Conservation (phyloP, 176 grass and related monocot species). For the Eragrostis nindensis region DNA sequence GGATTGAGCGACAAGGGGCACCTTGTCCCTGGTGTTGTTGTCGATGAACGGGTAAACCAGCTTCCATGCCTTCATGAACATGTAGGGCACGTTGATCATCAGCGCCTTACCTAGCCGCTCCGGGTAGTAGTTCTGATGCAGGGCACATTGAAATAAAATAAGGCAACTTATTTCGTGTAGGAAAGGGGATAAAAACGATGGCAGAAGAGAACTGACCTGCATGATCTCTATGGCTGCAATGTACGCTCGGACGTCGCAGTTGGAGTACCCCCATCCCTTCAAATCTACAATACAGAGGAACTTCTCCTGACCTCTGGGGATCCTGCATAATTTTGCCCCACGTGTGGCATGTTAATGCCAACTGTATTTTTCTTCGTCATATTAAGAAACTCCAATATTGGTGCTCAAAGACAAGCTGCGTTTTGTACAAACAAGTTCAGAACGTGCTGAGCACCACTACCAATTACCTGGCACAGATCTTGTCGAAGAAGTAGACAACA, state of each 20-base stretch:
- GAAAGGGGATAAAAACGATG: neutral
- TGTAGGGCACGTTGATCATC: constrained; percentile 66
- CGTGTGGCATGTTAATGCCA: neutral
- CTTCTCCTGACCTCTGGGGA: constrained; percentile 68
- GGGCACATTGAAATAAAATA: too few species aligned
- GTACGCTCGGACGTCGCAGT: constrained; percentile 61
- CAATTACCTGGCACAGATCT: constrained; percentile 66
- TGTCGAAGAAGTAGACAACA: constrained; percentile 66
- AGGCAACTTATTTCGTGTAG: neutral
- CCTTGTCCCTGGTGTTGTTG: constrained; percentile 70
- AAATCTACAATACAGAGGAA: constrained; percentile 74
- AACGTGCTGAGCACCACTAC: neutral
- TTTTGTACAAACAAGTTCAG: neutral
- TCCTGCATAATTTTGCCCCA: constrained; percentile 38
- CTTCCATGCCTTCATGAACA: constrained; percentile 93
- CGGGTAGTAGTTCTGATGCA: constrained; percentile 71
- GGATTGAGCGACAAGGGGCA: neutral
- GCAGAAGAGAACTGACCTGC: constrained; percentile 48
- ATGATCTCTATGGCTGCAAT: constrained; percentile 68
- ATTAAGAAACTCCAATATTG: neutral
- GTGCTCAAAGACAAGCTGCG: neutral
- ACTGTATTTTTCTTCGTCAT: neutral
- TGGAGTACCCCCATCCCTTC: constrained; percentile 77
- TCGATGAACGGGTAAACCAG: constrained; percentile 76
- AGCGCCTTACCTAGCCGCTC: constrained; percentile 75